Base-by-base conservation (phyloP, 106 monocot species). In the Apostasia ramifera region DNA sequence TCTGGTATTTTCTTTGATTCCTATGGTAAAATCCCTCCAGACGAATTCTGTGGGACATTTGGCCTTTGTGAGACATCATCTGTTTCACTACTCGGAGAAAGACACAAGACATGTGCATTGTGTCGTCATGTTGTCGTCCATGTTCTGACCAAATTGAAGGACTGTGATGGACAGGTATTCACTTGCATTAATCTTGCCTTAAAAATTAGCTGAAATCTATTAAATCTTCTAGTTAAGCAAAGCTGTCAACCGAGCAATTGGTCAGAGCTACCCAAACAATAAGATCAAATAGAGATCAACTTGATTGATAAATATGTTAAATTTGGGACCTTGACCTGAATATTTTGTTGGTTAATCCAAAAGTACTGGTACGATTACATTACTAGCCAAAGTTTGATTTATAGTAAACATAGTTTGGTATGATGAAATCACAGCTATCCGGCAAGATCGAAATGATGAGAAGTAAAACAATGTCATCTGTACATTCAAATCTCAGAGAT, bases 91-190 rank as follows among this genome's bases (percentile, higher is more conserved):
- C 9, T 46, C 39, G 13, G 79, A 63, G 57, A 78, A 63, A 52
- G 71, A 84, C 5, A 80, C 75, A 26, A 69, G 70, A n/a, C n/a
- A 13, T 87, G 91, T 59, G 52, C 53, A 0, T 47, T 87, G 10
- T 91, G 91, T 77, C 81, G 76, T 51, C 79, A 73, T n/a, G 56
- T 71, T 64, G 57, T 84, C 12, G 57, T 46, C 26, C 77, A 84
- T 80, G 3, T 91, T 37, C 69, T 85, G 44, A 46, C 47, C 64
- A 91, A 86, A 69, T 45, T 91, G 69, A 82, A 77, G 76, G 87
- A 91, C 68, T 87, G 87, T 52, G 87, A 84, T 51, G 69, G 84
- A 43, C 74, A 87, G 91, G 91, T 91, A 77, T 42, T 55, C 3
- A 38, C 9, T n/a, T 12, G 3, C 0, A 14, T 72, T 15, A 9